phyloP scores from a whole-genome alignment of 2,329 filamentous ascomycete species.

The Hymenoscyphus repandus region DNA sequence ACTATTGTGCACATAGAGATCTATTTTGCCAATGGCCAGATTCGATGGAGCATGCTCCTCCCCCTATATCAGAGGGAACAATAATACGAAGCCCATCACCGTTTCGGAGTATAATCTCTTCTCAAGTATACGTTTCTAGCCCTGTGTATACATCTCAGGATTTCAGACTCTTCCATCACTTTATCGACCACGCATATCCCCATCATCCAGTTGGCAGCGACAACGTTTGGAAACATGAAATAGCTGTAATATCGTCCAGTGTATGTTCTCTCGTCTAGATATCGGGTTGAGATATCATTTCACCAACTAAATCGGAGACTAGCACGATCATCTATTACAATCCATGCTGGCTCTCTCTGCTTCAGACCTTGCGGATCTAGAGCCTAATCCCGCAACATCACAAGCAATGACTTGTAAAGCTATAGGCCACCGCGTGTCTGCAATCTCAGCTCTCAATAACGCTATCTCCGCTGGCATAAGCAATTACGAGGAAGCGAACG shows the following conservation, averaged over 20 bases:
- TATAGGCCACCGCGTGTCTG: slow-evolving; percentile 60
- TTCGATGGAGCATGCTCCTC: slow-evolving; percentile 38
- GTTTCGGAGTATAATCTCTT: slow-evolving; percentile 2
- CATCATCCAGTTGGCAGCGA: slow-evolving; percentile 62
- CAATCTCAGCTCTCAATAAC: slow-evolving; percentile 48
- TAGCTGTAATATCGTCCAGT: slow-evolving; percentile 61
- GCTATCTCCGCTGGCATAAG: slow-evolving; percentile 33
- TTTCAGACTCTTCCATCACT: slow-evolving; percentile 66
- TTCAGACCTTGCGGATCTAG: slow-evolving; percentile 47
- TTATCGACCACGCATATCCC: slow-evolving; percentile 55
- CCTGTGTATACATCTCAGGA: slow-evolving; percentile 55
- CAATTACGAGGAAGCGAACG: slow-evolving; percentile 50
- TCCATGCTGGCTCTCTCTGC: slow-evolving; percentile 63
- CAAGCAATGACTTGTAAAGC: slow-evolving; percentile 39
- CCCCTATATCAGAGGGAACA: slow-evolving; percentile 18
- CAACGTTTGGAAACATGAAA: slow-evolving; percentile 61
- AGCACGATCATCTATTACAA: slow-evolving; percentile 66
- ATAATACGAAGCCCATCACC: slow-evolving; percentile 10
- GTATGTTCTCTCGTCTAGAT: slow-evolving; percentile 35
- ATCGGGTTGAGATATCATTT: not conserved
- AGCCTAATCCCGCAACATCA: slow-evolving; percentile 36
- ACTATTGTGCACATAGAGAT: slow-evolving; percentile 58
- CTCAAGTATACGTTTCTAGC: slow-evolving; percentile 28
- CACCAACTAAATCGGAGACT: slow-evolving; percentile 1
- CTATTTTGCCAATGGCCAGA: slow-evolving; percentile 59